Conservation (phyloP, 2,329 filamentous ascomycete genomes). For the Hymenoscyphus linearis region DNA sequence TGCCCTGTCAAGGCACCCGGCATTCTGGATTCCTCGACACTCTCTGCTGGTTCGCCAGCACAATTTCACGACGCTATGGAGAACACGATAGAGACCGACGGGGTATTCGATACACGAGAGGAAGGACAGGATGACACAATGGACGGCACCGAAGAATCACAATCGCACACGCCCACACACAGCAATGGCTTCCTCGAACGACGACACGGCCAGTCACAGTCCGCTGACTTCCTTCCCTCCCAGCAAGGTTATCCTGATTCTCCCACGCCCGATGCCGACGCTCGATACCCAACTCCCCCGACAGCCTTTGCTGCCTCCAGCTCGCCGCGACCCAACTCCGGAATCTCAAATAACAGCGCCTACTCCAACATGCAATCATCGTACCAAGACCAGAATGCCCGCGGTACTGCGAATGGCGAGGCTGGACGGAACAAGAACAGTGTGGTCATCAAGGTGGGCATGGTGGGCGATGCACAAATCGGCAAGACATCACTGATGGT, state of each 20-base stretch:
- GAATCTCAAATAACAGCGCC: slow-evolving; percentile 29
- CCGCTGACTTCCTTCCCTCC: slow-evolving; percentile 29
- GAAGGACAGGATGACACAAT: slow-evolving; percentile 28
- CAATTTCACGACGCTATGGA: slow-evolving; percentile 49
- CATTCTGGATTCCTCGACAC: slow-evolving; percentile 49
- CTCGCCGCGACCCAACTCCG: slow-evolving; percentile 30
- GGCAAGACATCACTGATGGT: slow-evolving; percentile 99
- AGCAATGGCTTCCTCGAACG: slow-evolving; percentile 16
- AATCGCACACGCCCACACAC: slow-evolving; percentile 29
- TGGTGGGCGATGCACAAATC: slow-evolving; percentile 98
- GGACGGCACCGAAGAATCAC: slow-evolving; percentile 27
- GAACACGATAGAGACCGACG: slow-evolving; percentile 42
- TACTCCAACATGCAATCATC: slow-evolving; percentile 30
- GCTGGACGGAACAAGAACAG: slow-evolving; percentile 46
- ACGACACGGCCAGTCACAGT: slow-evolving; percentile 31
- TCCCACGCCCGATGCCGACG: slow-evolving; percentile 27
- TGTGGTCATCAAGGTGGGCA: slow-evolving; percentile 98
- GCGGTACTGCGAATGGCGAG: slow-evolving; percentile 23
- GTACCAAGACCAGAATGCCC: slow-evolving; percentile 32
- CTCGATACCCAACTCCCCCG: slow-evolving; percentile 31
- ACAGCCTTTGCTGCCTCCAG: slow-evolving; percentile 29
- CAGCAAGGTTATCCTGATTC: slow-evolving; percentile 26
- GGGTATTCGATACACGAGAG: slow-evolving; percentile 33
- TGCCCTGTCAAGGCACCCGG: slow-evolving; percentile 15
- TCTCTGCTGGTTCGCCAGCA: slow-evolving; percentile 45